These are phyloP conservation scores for Eutrema salsugineum DNA, from an alignment of 441 rosid species.

Conservation along the genomic window DNA sequence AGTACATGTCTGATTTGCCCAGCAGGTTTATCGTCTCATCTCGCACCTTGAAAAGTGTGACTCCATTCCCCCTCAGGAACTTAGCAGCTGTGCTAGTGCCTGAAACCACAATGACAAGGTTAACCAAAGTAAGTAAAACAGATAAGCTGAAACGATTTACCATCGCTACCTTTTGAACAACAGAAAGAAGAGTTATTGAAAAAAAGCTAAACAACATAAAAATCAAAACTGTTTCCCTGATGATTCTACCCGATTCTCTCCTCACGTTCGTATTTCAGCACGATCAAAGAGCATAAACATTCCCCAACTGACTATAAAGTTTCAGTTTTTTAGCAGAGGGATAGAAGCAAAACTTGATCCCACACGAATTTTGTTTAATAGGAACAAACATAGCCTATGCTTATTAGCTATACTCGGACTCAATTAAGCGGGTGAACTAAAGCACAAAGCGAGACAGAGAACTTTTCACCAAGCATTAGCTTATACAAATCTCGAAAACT, in stretches of 20 bases:
- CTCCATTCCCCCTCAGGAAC: conserved; percentile 73
- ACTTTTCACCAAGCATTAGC: not conserved
- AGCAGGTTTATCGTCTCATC: conserved; percentile 68
- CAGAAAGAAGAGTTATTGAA: not conserved
- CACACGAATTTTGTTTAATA: not conserved
- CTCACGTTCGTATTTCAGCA: not conserved
- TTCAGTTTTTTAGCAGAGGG: not conserved
- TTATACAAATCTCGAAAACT: not conserved
- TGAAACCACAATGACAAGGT: conserved; percentile 17
- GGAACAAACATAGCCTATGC: not conserved
- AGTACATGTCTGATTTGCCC: conserved; percentile 75
- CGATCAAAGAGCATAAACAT: not conserved
- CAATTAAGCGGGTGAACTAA: not conserved
- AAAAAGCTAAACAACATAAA: not conserved
- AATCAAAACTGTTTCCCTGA: not conserved
- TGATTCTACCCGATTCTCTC: not conserved
- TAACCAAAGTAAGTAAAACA: not conserved
- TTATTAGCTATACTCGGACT: not conserved
- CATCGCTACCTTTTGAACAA: not conserved
- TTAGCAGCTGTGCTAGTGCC: conserved; percentile 85
- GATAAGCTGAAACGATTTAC: not conserved
- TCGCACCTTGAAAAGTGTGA: conserved; percentile 65
- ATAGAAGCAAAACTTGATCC: not conserved
- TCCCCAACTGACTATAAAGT: not conserved
- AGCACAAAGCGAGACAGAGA: not conserved